These are phyloP conservation scores for Periglandula ipomoeae DNA, from an alignment of 2,329 filamentous ascomycete genomes.

Conservation along the genomic window DNA sequence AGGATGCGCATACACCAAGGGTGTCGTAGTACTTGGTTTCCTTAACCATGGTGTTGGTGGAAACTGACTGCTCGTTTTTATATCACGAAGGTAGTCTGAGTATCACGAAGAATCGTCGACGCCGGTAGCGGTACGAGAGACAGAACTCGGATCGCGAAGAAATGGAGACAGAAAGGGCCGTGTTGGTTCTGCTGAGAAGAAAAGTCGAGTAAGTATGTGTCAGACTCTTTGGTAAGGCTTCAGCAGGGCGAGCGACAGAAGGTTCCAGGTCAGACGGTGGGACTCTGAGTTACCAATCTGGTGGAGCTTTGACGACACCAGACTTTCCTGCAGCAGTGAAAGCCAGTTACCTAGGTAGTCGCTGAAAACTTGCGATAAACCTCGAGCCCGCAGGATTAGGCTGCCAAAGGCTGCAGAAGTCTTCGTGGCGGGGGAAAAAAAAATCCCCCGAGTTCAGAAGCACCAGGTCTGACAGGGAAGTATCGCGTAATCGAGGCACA, in stretches of 20 bases:
- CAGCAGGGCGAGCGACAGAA: not conserved
- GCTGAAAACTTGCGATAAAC: too few species aligned
- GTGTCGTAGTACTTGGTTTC: conserved; percentile 73
- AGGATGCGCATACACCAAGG: conserved; percentile 54
- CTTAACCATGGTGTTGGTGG: conserved; percentile 56
- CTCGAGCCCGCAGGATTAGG: too few species aligned
- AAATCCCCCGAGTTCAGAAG: too few species aligned
- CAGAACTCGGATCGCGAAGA: conserved; percentile 1
- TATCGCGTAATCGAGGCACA: not conserved
- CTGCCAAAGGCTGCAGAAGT: too few species aligned
- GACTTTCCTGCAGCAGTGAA: not conserved
- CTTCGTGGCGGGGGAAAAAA: not conserved
- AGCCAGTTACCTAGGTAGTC: not conserved
- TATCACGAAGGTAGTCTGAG: not conserved
- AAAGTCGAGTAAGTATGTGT: not conserved
- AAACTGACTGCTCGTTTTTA: conserved; percentile 6
- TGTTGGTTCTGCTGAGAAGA: not conserved
- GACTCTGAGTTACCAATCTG: not conserved
- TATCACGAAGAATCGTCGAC: conserved; percentile 3
- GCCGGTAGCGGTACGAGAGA: conserved; percentile 1
- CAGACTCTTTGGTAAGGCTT: not conserved
- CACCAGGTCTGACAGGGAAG: not conserved
- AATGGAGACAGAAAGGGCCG: not conserved
- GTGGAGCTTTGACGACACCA: not conserved
- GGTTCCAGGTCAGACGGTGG: not conserved